A percentile compares a stretch with the other conserved stretches of the same genome.
These are phyloP conservation scores for Cyberlindnera maritima DNA, from an alignment of 805 yeast species.

Conservation along the genomic window DNA sequence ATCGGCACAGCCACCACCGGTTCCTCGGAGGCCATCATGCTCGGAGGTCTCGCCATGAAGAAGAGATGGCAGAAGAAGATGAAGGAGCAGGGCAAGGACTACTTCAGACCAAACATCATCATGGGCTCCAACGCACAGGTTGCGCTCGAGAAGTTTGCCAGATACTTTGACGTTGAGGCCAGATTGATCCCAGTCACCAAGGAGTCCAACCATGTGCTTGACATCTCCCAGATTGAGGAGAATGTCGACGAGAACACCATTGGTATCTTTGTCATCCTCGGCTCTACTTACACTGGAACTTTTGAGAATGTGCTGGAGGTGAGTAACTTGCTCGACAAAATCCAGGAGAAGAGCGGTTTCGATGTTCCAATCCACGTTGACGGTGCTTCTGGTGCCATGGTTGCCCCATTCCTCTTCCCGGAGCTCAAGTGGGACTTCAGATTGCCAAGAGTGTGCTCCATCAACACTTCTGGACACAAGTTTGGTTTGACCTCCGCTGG, in stretches of 20 bases:
- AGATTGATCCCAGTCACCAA: constrained; percentile 66
- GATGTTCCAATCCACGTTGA: constrained; percentile 86
- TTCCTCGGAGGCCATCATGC: constrained; percentile 89
- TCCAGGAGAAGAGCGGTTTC: constrained; percentile 62
- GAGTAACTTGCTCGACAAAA: constrained; percentile 61
- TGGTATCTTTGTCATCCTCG: constrained; percentile 84
- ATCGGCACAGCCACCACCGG: constrained; percentile 94
- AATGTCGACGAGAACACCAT: constrained; percentile 87
- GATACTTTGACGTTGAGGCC: constrained; percentile 89
- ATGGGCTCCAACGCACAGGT: constrained; percentile 95
- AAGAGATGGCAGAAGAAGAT: constrained; percentile 78
- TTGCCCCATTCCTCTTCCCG: constrained; percentile 83
- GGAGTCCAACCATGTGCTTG: constrained; percentile 62
- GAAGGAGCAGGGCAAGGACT: constrained; percentile 55
- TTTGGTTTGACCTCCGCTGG: constrained; percentile 91
- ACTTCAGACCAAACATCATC: constrained; percentile 72
- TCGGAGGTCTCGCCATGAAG: constrained; percentile 92
- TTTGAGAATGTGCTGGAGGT: constrained; percentile 74
- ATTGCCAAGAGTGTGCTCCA: constrained; percentile 71
- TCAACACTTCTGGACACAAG: constrained; percentile 91
- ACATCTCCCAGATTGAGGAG: constrained; percentile 54
- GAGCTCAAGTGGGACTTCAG: constrained; percentile 82
- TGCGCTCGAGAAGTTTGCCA: constrained; percentile 89
- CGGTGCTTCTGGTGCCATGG: constrained; percentile 89
- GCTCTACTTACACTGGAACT: constrained; percentile 92